phyloP scores from a whole-genome alignment of 2,329 filamentous ascomycete species.

The Alternaria alternata region DNA sequence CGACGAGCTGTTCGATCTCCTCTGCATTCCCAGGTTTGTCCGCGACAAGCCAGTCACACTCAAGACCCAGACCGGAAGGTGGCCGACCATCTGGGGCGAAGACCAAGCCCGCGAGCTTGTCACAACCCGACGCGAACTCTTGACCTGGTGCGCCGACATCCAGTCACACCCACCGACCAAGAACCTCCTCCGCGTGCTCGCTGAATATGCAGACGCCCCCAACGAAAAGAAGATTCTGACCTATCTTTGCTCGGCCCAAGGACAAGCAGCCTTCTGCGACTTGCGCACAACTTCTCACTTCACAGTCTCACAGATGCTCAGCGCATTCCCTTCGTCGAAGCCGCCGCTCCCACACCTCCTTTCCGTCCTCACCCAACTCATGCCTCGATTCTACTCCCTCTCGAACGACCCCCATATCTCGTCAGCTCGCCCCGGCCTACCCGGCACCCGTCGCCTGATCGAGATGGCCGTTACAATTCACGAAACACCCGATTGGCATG shows the following conservation, averaged over 20 bases:
- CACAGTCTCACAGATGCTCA: conserved; percentile 83
- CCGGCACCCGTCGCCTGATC: conserved; percentile 76
- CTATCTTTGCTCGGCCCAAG: conserved; percentile 87
- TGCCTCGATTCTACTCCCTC: conserved; percentile 98
- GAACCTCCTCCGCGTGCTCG: conserved; percentile 81
- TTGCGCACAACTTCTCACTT: conserved; percentile 86
- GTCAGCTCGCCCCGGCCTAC: conserved; percentile 71
- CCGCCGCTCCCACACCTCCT: conserved; percentile 85
- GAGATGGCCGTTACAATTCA: conserved; percentile 98
- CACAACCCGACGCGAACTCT: conserved; percentile 87
- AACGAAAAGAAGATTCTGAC: conserved; percentile 89
- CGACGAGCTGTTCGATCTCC: conserved; percentile 81
- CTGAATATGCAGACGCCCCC: conserved; percentile 79
- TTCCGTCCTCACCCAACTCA: conserved; percentile 82
- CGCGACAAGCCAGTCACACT: conserved; percentile 84
- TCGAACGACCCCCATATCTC: conserved; percentile 93
- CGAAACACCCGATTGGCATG: conserved; percentile 80
- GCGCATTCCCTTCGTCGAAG: conserved; percentile 90
- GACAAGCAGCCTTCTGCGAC: conserved; percentile 91
- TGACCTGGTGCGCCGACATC: conserved; percentile 95
- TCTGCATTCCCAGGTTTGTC: conserved; percentile 81
- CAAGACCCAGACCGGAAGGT: conserved; percentile 81
- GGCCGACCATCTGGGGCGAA: conserved; percentile 98
- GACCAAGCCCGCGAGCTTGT: conserved; percentile 84
- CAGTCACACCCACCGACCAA: conserved; percentile 94